Base-by-base conservation (phyloP, 1,139 yeast species). In the Yamadazyma kanchanaburiensis region DNA sequence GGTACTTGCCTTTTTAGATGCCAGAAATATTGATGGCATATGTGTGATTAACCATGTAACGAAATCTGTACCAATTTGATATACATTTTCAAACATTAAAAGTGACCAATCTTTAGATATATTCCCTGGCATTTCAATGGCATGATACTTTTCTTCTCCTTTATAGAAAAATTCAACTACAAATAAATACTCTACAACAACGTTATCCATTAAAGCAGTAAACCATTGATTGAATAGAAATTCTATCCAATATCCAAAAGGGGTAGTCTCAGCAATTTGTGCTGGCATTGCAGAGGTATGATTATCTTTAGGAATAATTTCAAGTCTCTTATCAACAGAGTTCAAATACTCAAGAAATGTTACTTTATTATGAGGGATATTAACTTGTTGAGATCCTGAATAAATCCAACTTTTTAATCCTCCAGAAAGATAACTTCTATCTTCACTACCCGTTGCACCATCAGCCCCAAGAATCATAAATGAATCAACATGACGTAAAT, bases 231-330 rank as follows among this genome's bases (percentile, higher is more conserved):
- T 66, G 53, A 79, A 86, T 0, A 84, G 78, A 35, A 75, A 74
- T 48, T 88, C 96, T 35, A 83, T 61, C 74, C 82, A 77, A 46
- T 80, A 80, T 7, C 73, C 63, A 42, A 74, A 66, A 3, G 80
- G 80, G 22, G 80, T 78, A 8, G 81, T 74, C 53, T 87, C 95
- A 0, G 96, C 95, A 22, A 86, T 83, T 49, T 84, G 94, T 0
- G 94, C 85, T 5, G 87, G 78, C 58, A 88, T 78, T 0, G 85
- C 88, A 1, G 82, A 69, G 26, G 74, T 70, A 18, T 30, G 39
- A 9, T 31, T 21, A 15, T 70, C 73, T 4, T 43, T 43, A 4
- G 45, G 45, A 15, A 82, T 54, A 2, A 81, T 63, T 13, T 72
- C 69, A 12, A 70, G 55, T 33, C 95, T 58, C 38, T 71, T 73